phyloP scores from a whole-genome alignment of 2,329 filamentous ascomycete species.

The Colletotrichum sp. region DNA sequence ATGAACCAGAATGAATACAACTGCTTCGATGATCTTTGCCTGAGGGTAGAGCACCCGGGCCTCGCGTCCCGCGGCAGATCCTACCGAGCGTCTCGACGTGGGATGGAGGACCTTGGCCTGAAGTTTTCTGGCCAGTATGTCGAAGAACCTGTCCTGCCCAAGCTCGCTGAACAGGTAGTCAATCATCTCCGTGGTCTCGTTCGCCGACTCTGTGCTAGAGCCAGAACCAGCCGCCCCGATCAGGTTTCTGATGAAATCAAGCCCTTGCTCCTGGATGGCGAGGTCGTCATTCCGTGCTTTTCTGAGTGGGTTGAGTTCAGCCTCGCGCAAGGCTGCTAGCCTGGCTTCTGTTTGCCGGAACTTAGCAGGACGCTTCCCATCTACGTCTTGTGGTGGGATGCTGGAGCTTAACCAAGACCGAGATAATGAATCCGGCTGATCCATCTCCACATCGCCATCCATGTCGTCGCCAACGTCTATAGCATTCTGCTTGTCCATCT shows the following conservation, averaged over 20 bases:
- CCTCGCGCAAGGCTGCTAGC: conserved; percentile 61
- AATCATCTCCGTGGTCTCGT: conserved; percentile 74
- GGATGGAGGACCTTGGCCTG: conserved; percentile 63
- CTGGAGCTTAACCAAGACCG: conserved; percentile 23
- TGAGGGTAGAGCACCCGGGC: conserved; percentile 61
- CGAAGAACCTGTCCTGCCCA: conserved; percentile 79
- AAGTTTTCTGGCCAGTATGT: conserved; percentile 81
- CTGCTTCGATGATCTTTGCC: conserved; percentile 75
- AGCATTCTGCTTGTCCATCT: conserved; percentile 28
- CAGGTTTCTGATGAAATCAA: conserved; percentile 90
- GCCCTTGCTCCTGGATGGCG: conserved; percentile 86
- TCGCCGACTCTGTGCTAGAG: conserved; percentile 52
- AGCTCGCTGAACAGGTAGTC: conserved; percentile 81
- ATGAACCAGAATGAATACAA: conserved; percentile 85
- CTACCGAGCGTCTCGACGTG: conserved; percentile 47
- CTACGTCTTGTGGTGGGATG: conserved; percentile 17
- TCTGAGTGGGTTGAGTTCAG: conserved; percentile 70
- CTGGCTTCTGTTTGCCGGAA: conserved; percentile 56
- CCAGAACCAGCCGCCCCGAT: conserved; percentile 67
- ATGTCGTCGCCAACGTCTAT: conserved; percentile 41
- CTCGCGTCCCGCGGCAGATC: conserved; percentile 35
- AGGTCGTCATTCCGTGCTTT: conserved; percentile 79
- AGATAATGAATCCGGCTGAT: conserved; percentile 48
- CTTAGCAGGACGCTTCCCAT: conserved; percentile 38
- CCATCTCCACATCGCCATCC: conserved; percentile 66